These are phyloP conservation scores for Triticum turgidum DNA, from an alignment of 176 grass and related monocot species.

Conservation along the genomic window DNA sequence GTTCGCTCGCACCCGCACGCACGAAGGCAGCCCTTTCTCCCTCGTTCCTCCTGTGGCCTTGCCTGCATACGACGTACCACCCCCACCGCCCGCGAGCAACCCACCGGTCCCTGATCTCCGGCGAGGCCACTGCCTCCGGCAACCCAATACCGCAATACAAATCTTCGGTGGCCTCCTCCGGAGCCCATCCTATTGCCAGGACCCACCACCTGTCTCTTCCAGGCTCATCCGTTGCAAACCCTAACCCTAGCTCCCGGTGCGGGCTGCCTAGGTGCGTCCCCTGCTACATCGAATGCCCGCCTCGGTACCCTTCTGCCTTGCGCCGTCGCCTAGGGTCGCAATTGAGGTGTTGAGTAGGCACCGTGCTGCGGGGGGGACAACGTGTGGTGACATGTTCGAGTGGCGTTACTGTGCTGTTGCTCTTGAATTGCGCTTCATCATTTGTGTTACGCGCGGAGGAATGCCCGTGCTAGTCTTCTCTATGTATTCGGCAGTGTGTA, in stretches of 20 bases:
- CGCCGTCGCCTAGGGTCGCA: background rate
- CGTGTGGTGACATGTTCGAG: background rate
- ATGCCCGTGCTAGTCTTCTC: background rate
- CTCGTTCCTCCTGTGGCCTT: slow-evolving; percentile 24
- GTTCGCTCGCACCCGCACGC: slow-evolving; percentile 17
- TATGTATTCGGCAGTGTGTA: background rate
- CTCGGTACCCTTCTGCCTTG: background rate
- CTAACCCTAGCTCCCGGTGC: slow-evolving; percentile 58
- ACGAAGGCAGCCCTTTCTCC: slow-evolving; percentile 5
- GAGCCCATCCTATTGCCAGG: background rate
- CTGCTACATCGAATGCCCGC: background rate
- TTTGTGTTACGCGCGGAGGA: slow-evolving; percentile 3
- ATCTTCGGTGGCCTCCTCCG: background rate
- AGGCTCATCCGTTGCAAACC: slow-evolving; percentile 38
- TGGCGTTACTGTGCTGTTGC: background rate
- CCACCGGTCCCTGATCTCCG: slow-evolving; percentile 40
- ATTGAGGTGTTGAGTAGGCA: slow-evolving; percentile 23
- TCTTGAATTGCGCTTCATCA: slow-evolving; percentile 42
- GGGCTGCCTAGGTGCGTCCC: slow-evolving; percentile 34
- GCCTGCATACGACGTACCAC: slow-evolving; percentile 34
- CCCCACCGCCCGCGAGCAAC: slow-evolving; percentile 7
- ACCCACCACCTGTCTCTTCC: background rate
- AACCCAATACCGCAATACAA: background rate
- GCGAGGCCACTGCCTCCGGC: background rate
- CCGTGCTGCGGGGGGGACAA: background rate